Evolutionary conservation across 2,329 filamentous ascomycete species (phyloP).

Genomic region (Trichophaea hybrida): DNA sequence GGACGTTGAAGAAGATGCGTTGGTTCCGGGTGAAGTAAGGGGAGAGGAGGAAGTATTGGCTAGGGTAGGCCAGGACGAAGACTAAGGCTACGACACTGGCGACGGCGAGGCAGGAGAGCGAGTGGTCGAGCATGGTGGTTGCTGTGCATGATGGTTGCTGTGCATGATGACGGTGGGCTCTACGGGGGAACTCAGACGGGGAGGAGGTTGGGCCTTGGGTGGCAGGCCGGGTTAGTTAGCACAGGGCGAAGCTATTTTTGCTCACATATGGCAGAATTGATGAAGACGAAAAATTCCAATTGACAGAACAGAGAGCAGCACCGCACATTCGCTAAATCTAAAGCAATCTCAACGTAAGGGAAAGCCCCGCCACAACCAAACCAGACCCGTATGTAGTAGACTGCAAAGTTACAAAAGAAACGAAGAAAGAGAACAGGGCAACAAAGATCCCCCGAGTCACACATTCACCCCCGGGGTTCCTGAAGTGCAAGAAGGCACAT

Average conservation of each 20-base stretch:
- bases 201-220: neutral
- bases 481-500: neutral
- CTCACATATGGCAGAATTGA: too few relatives aligned
- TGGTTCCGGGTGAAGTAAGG: conserved; percentile 43
- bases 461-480: neutral
- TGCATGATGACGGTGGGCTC: neutral
- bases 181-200: too few relatives aligned
- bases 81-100: conserved; percentile 54
- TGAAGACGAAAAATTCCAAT: too few relatives aligned
- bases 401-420: neutral
- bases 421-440: neutral
- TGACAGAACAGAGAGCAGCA: too few relatives aligned
- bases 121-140: conserved; percentile 23
- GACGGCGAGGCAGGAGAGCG: conserved; percentile 45
- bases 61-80: conserved; percentile 53
- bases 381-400: neutral
- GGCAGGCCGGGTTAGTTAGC: neutral
- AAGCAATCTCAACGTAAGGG: neutral
- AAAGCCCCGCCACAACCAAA: neutral
- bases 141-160: neutral
- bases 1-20: conserved; percentile 48
- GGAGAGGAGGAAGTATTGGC: conserved; percentile 54
- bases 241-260: too few relatives aligned
- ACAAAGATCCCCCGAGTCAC: neutral
- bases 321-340: neutral